Evolutionary conservation across 352 stramenopile genomes (phyloP).

Genomic region (Phytophthora multivora): DNA sequence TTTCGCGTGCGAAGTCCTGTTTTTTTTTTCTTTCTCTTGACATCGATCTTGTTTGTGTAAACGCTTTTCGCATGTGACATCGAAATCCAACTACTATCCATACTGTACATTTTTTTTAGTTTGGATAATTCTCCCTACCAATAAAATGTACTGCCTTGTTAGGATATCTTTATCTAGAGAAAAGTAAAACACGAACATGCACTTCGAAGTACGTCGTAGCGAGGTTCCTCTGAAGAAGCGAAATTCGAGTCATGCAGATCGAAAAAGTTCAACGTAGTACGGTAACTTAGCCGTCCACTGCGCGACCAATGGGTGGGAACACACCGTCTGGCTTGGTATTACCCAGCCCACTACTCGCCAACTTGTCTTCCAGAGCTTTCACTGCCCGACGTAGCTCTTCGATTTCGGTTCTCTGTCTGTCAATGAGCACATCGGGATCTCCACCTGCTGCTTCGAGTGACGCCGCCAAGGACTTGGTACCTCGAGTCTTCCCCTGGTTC

Average conservation of each 20-base stretch:
- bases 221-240: not conserved
- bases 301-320: slow-evolving; percentile 41
- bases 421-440: slow-evolving; percentile 62
- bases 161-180: too few relatives aligned
- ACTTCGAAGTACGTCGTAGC: too few relatives aligned
- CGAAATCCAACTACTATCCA: too few relatives aligned
- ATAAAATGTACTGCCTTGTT: not conserved
- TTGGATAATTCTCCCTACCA: not conserved
- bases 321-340: slow-evolving; percentile 22
- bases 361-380: slow-evolving; percentile 75
- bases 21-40: too few relatives aligned
- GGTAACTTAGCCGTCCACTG: slow-evolving; percentile 34
- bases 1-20: not conserved
- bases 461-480: slow-evolving; percentile 20
- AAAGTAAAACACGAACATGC: too few relatives aligned
- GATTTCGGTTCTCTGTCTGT: slow-evolving; percentile 66
- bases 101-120: too few relatives aligned
- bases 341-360: slow-evolving; percentile 23
- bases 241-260: not conserved
- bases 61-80: too few relatives aligned
- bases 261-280: not conserved
- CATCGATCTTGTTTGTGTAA: too few relatives aligned
- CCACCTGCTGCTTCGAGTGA: slow-evolving; percentile 31
- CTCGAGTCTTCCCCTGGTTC: slow-evolving; percentile 29
- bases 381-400: slow-evolving; percentile 80